A percentile compares a stretch with the other conserved stretches of the same genome.
These are phyloP conservation scores for Fusarium tuaranense DNA, from an alignment of 2,329 filamentous ascomycete species.

Conservation along the genomic window DNA sequence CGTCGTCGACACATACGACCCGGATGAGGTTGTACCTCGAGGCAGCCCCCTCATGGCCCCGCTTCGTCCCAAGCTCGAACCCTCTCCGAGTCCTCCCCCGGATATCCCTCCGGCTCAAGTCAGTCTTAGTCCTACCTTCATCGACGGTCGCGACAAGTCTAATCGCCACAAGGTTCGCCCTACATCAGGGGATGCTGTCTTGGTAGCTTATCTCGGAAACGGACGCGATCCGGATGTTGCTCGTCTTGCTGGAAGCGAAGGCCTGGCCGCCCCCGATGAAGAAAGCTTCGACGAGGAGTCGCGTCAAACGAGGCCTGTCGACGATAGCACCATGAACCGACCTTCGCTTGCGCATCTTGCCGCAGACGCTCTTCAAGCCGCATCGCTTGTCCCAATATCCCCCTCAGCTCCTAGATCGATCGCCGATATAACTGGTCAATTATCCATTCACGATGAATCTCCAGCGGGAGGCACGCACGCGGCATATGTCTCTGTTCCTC, in stretches of 20 bases:
- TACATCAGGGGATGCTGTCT: constrained; percentile 73
- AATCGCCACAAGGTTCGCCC: constrained; percentile 65
- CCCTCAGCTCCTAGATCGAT: constrained; percentile 34
- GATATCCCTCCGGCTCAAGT: constrained; percentile 53
- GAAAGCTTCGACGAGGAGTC: constrained; percentile 41
- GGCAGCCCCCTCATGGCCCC: constrained; percentile 56
- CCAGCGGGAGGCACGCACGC: constrained; percentile 11
- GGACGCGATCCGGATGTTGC: constrained; percentile 76
- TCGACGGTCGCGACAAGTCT: constrained; percentile 60
- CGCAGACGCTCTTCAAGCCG: constrained; percentile 48
- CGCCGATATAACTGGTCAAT: constrained; percentile 47
- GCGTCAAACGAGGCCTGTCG: constrained; percentile 19
- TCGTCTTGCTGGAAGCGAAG: constrained; percentile 63
- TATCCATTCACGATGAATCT: constrained; percentile 52
- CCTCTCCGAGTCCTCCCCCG: constrained; percentile 49
- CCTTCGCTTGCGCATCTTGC: constrained; percentile 48
- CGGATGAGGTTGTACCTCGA: constrained; percentile 56
- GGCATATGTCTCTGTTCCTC: constrained; percentile 17
- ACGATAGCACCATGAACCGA: constrained; percentile 34
- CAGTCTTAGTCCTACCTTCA: constrained; percentile 47
- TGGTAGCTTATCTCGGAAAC: constrained; percentile 73
- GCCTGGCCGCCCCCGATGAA: constrained; percentile 60
- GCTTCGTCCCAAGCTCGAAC: constrained; percentile 49
- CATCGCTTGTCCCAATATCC: constrained; percentile 24
- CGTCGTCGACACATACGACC: constrained; percentile 54